These are phyloP conservation scores for Aspergillus ustus DNA, from an alignment of 2,329 filamentous ascomycete genomes.

Conservation along the genomic window DNA sequence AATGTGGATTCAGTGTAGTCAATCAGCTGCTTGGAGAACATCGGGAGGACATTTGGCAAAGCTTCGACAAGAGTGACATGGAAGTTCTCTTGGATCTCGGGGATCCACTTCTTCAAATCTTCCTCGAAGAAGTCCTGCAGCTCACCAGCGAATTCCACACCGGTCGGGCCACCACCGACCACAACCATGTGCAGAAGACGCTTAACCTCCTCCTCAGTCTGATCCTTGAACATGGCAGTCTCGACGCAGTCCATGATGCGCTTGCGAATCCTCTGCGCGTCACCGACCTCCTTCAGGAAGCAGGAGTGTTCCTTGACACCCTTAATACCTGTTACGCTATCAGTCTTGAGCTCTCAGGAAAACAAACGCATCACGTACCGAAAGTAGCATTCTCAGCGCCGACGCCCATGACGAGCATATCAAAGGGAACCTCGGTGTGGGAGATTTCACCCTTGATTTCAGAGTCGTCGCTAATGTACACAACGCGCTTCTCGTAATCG, in stretches of 20 bases:
- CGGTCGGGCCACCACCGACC: constrained; percentile 89
- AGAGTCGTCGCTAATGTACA: constrained; percentile 89
- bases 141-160: constrained; percentile 98
- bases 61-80: constrained; percentile 97
- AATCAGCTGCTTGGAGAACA: constrained; percentile 98
- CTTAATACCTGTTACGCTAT: constrained; percentile 66
- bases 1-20: constrained; percentile 99
- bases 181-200: constrained; percentile 98
- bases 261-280: constrained; percentile 95
- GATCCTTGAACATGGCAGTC: constrained; percentile 97
- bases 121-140: constrained; percentile 99
- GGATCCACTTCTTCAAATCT: constrained; percentile 97
- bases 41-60: constrained; percentile 89
- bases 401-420: constrained; percentile 97
- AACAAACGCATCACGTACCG: constrained; percentile 55
- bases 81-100: constrained; percentile 93
- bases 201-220: constrained; percentile 83
- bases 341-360: constrained; percentile 5
- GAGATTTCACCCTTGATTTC: constrained; percentile 84
- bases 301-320: constrained; percentile 94
- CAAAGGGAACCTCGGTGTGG: constrained; percentile 90
- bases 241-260: constrained; percentile 99
- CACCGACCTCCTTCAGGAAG: constrained; percentile 97
- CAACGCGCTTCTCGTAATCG: constrained; percentile 85
- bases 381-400: constrained; percentile 99